Conservation (phyloP, 2,329 filamentous ascomycete genomes). For the Helotiales sp. region DNA sequence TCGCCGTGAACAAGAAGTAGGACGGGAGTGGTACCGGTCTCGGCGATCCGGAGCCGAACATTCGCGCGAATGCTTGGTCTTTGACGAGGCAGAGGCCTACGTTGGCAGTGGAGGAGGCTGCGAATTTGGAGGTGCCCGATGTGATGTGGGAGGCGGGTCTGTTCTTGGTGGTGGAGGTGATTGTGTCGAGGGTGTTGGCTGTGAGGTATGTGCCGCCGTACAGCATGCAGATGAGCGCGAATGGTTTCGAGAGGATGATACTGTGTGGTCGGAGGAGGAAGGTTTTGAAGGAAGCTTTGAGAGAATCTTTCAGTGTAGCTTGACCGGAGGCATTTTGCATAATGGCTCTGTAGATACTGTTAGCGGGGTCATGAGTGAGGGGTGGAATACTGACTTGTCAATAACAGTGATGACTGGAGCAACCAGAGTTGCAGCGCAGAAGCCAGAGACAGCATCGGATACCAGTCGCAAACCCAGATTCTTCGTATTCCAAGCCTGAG, state of each 20-base stretch:
- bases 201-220: conserved; percentile 90
- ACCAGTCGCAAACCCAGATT: conserved; percentile 67
- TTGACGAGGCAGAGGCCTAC: conserved; percentile 87
- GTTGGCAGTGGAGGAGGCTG: conserved; percentile 78
- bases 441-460: conserved; percentile 68
- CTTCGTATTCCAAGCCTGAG: conserved; percentile 68
- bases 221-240: conserved; percentile 68
- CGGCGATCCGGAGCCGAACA: conserved; percentile 68
- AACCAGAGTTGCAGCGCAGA: conserved; percentile 71
- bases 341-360: conserved; percentile 56
- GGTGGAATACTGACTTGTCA: conserved; percentile 61
- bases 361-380: conserved; percentile 12
- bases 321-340: conserved; percentile 80
- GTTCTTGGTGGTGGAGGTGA: conserved; percentile 62
- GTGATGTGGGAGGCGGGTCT: conserved; percentile 63
- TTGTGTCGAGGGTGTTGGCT: conserved; percentile 84
- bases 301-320: conserved; percentile 56
- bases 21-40: conserved; percentile 66
- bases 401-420: conserved; percentile 86
- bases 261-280: conserved; percentile 60
- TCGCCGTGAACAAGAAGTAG: conserved; percentile 75
- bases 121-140: conserved; percentile 76
- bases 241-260: conserved; percentile 64
- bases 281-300: conserved; percentile 56
- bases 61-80: conserved; percentile 78